Percentiles rank a stretch among this genome's conserved stretches.
phyloP scores from a whole-genome alignment of 257 asterid species.

The Perilla frutescens region DNA sequence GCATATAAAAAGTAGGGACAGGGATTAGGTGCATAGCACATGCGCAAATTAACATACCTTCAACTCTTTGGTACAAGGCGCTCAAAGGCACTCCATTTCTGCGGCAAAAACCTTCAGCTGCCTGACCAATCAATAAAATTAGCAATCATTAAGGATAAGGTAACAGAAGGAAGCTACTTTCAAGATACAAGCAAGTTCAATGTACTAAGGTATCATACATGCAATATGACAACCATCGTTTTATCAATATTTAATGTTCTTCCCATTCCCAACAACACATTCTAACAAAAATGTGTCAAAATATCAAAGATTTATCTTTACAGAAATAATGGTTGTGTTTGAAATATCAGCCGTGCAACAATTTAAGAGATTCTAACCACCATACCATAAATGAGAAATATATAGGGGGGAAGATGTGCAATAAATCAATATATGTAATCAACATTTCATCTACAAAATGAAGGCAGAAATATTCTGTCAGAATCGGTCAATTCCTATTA shows the following conservation, averaged over 20 bases:
- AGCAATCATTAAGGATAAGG: slow-evolving; percentile 30
- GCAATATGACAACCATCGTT: neutral
- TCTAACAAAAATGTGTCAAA: neutral
- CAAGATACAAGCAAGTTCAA: slow-evolving; percentile 20
- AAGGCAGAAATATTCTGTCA: neutral
- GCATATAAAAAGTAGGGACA: neutral
- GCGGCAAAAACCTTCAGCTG: slow-evolving; percentile 99
- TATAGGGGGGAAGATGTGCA: neutral
- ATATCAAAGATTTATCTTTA: neutral
- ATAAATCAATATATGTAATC: slow-evolving; percentile 13
- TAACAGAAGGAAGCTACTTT: slow-evolving; percentile 14
- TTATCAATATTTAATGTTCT: neutral
- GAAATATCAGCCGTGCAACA: slow-evolving; percentile 1
- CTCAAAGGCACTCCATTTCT: slow-evolving; percentile 73
- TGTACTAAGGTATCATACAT: neutral
- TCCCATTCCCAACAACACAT: neutral
- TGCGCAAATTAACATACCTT: slow-evolving; percentile 54
- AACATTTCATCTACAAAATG: neutral
- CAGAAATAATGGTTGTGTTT: slow-evolving; percentile 1
- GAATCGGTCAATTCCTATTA: neutral
- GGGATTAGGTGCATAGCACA: neutral
- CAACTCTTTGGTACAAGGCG: slow-evolving; percentile 75
- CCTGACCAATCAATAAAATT: slow-evolving; percentile 55
- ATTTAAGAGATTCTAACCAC: neutral
- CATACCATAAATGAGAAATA: neutral